Percentiles rank a stretch among this genome's conserved stretches.
Conservation (phyloP, 371 early-diverging fungal genomes). For the Rhizopus stolonifer region DNA sequence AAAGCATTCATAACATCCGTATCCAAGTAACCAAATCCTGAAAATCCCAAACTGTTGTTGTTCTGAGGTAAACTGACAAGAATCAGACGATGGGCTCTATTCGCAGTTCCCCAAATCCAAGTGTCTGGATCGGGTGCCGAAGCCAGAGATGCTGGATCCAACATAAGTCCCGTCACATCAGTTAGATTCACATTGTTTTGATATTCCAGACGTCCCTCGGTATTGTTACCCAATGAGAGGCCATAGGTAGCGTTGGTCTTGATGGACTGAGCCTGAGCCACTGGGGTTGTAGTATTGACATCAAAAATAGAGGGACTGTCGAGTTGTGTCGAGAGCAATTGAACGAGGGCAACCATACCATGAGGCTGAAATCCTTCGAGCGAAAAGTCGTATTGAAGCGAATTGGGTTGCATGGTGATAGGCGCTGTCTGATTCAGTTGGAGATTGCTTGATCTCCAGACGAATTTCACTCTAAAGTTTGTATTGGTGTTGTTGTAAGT, state of each 20-base stretch:
- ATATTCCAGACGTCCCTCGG: slow-evolving; percentile 45
- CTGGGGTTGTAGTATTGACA: slow-evolving; percentile 46
- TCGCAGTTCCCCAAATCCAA: slow-evolving; percentile 32
- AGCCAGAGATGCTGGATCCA: slow-evolving; percentile 9
- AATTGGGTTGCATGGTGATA: slow-evolving; percentile 40
- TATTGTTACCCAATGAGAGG: slow-evolving; percentile 40
- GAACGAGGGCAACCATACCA: slow-evolving; percentile 4
- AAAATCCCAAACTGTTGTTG: slow-evolving; percentile 8
- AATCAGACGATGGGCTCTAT: slow-evolving; percentile 15
- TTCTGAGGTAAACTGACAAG: slow-evolving; percentile 24
- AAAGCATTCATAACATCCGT: slow-evolving; percentile 40
- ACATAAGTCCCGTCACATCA: slow-evolving; percentile 2
- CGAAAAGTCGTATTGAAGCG: slow-evolving; percentile 39
- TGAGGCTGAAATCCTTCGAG: slow-evolving; percentile 23
- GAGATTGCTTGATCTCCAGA: slow-evolving; percentile 36
- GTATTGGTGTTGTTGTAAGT: slow-evolving; percentile 20
- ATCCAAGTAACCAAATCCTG: slow-evolving; percentile 43
- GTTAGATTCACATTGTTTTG: slow-evolving; percentile 31
- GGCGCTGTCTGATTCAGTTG: slow-evolving; percentile 45
- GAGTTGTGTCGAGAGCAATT: slow-evolving; percentile 17
- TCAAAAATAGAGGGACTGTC: slow-evolving; percentile 21
- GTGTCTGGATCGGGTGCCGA: slow-evolving; percentile 8
- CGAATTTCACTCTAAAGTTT: slow-evolving; percentile 25
- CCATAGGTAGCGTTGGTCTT: slow-evolving; percentile 47
- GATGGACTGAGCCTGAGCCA: slow-evolving; percentile 35